Conservation (phyloP, 2,329 filamentous ascomycete genomes). For the Botryotinia narcissicola region DNA sequence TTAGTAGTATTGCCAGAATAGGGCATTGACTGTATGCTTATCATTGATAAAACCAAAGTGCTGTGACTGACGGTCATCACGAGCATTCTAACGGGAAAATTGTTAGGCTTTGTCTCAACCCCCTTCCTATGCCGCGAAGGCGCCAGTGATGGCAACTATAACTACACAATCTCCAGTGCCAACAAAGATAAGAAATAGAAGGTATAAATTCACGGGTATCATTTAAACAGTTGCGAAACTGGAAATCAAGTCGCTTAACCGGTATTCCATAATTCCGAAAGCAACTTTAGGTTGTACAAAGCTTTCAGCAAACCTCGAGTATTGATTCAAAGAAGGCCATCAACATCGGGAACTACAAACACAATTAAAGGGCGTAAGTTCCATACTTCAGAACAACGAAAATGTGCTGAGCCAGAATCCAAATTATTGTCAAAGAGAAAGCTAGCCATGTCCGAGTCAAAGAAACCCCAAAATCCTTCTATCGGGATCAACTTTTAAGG, state of each 20-base stretch:
- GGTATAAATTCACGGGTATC: not conserved
- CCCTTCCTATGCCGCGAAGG: not conserved
- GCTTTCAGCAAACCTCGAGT: not conserved
- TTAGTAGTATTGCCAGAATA: not conserved
- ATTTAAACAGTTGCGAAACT: not conserved
- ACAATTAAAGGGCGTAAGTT: not conserved
- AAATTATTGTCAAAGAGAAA: not conserved
- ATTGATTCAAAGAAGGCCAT: not conserved
- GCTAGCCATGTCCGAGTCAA: not conserved
- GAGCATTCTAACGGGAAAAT: not conserved
- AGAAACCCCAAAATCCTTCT: not conserved
- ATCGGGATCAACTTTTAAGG: slow-evolving; percentile 17
- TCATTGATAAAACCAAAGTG: not conserved
- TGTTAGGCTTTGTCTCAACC: not conserved
- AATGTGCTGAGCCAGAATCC: too few species aligned
- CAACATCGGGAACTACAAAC: not conserved
- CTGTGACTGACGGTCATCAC: not conserved
- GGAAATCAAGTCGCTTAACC: not conserved
- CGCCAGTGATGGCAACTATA: not conserved
- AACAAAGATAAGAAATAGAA: not conserved
- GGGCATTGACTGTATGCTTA: not conserved
- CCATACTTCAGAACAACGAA: not conserved
- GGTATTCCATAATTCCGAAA: not conserved
- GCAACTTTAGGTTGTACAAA: not conserved
- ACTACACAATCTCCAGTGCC: not conserved